Percentiles rank a stretch among this genome's conserved stretches.
These are phyloP conservation scores for Durio zibethinus DNA, from an alignment of 345 rosid species.

Conservation along the genomic window DNA sequence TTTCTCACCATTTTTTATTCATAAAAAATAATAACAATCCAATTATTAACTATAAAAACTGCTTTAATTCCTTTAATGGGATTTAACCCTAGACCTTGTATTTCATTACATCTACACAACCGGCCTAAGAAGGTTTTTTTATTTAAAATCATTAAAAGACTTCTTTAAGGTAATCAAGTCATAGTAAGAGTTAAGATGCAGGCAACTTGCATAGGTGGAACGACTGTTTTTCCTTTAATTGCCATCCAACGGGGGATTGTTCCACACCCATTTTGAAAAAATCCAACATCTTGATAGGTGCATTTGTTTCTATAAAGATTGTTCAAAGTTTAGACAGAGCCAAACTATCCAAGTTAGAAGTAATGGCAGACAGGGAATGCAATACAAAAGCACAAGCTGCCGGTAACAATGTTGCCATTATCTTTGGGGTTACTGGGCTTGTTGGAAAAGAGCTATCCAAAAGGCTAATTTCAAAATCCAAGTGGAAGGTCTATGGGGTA, in stretches of 20 bases:
- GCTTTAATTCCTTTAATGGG: neutral
- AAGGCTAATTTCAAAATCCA: slow-evolving; percentile 41
- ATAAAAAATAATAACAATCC: no score
- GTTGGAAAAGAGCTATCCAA: slow-evolving; percentile 74
- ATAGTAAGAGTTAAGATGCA: neutral
- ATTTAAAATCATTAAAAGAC: neutral
- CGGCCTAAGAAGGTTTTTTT: neutral
- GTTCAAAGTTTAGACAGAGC: neutral
- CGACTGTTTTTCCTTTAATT: no score
- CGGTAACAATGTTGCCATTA: slow-evolving; percentile 48
- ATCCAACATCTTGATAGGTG: no score
- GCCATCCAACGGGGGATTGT: no score
- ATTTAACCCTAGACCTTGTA: neutral
- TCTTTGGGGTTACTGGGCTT: slow-evolving; percentile 86
- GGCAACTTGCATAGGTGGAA: neutral
- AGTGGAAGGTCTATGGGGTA: slow-evolving; percentile 85
- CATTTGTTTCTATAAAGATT: neutral
- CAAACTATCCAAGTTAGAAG: neutral
- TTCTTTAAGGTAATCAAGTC: neutral
- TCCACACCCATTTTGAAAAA: no score
- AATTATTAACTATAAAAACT: no score
- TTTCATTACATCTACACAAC: neutral
- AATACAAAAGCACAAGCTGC: slow-evolving; percentile 17
- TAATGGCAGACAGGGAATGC: slow-evolving; percentile 38
- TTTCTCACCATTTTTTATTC: neutral